phyloP scores from a whole-genome alignment of 176 grass and related monocot genomes.

The Ensete ventricosum region DNA sequence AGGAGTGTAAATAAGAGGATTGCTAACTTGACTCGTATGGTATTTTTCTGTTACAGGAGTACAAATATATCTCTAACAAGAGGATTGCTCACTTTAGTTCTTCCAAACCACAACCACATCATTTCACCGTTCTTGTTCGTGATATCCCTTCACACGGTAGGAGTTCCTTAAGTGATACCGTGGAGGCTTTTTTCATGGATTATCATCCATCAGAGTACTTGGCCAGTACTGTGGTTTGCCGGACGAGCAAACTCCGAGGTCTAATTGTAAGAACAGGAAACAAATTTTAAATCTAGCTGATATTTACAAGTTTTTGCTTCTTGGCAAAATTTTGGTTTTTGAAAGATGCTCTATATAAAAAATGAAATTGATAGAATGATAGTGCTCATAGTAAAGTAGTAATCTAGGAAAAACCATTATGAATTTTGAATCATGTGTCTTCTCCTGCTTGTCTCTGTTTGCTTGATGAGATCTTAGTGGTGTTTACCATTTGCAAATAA shows the following conservation, averaged over 20 bases:
- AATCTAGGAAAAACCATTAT: no score
- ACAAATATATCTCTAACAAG: conserved; percentile 67
- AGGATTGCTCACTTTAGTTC: conserved; percentile 70
- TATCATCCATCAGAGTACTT: conserved; percentile 80
- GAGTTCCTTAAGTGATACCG: conserved; percentile 54
- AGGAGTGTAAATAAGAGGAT: conserved; percentile 98
- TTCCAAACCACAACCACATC: conserved; percentile 58
- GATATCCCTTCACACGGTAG: conserved; percentile 52
- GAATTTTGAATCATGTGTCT: no score
- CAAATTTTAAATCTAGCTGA: conserved; percentile 3
- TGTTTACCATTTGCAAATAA: neutral
- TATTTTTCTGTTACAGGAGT: conserved; percentile 56
- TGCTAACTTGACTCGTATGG: conserved; percentile 31
- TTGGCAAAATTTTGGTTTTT: conserved; percentile 11
- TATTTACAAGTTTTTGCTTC: neutral
- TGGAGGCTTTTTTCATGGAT: conserved; percentile 76
- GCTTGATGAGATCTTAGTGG: neutral
- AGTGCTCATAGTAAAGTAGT: no score
- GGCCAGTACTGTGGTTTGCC: conserved; percentile 51
- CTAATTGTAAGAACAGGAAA: conserved; percentile 50
- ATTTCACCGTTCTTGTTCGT: conserved; percentile 90
- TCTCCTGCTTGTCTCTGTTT: neutral
- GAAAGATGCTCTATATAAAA: neutral
- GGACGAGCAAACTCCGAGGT: conserved; percentile 70
- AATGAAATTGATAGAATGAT: no score